Conservation (phyloP, 495 filamentous ascomycete genomes). For the Penicillium flavigenum region DNA sequence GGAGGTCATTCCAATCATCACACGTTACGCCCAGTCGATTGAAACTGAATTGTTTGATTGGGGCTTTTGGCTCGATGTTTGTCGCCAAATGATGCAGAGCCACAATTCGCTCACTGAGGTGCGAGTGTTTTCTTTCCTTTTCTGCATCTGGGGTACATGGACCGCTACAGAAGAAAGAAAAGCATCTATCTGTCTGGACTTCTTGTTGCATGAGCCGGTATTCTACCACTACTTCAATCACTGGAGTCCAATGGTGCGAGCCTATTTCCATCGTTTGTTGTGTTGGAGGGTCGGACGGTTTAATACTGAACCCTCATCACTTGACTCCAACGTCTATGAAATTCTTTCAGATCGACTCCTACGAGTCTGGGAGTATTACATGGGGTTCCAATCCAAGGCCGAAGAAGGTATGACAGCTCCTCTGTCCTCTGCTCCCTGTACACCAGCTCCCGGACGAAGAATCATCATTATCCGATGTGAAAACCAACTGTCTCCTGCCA, state of each 20-base stretch:
- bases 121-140: slow-evolving; percentile 83
- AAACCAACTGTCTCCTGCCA: slow-evolving; percentile 56
- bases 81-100: slow-evolving; percentile 77
- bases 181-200: slow-evolving; percentile 68
- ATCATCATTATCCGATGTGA: slow-evolving; percentile 93
- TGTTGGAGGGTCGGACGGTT: slow-evolving; percentile 90
- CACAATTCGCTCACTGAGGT: slow-evolving; percentile 95
- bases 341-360: slow-evolving; percentile 67
- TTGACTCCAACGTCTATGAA: slow-evolving; percentile 73
- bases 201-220: slow-evolving; percentile 72
- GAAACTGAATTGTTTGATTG: slow-evolving; percentile 62
- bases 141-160: slow-evolving; percentile 75
- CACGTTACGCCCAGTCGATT: slow-evolving; percentile 54
- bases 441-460: slow-evolving; percentile 85
- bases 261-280: slow-evolving; percentile 90
- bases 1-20: slow-evolving; percentile 64
- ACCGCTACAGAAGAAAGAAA: slow-evolving; percentile 66
- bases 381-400: slow-evolving; percentile 62
- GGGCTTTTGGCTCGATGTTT: slow-evolving; percentile 87
- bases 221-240: slow-evolving; percentile 90
- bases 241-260: slow-evolving; percentile 98
- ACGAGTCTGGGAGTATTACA: slow-evolving; percentile 75
- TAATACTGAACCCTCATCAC: slow-evolving; percentile 61
- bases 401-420: slow-evolving; percentile 55
- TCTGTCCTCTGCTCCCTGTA: slow-evolving; percentile 75